phyloP scores from a whole-genome alignment of 306 rosid species.

The Echinosophora koreensis region DNA sequence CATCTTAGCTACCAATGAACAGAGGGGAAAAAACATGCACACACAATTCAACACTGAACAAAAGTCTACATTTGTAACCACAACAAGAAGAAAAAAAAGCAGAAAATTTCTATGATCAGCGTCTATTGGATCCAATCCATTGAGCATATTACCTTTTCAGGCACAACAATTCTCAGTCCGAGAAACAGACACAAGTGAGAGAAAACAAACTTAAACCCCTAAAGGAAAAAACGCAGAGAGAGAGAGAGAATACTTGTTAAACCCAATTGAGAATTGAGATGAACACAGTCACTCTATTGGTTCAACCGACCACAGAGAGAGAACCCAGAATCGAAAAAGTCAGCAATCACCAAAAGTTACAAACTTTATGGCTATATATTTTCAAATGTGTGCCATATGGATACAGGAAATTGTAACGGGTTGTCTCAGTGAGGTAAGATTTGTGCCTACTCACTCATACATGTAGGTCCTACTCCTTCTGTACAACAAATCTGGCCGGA shows the following conservation, averaged over 20 bases:
- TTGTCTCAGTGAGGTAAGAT: slow-evolving; percentile 37
- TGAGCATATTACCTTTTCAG: slow-evolving; percentile 44
- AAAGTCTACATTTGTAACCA: slow-evolving; percentile 22
- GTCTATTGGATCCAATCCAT: slow-evolving; percentile 31
- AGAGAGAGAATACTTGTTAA: too few relatives aligned
- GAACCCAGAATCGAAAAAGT: slow-evolving; percentile 41
- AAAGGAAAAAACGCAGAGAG: background rate
- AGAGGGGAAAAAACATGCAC: too few relatives aligned
- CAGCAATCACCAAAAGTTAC: slow-evolving; percentile 41
- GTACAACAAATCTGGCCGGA: background rate
- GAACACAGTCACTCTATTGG: slow-evolving; percentile 28
- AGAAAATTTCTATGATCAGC: background rate
- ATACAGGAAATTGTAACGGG: background rate
- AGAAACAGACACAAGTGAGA: slow-evolving; percentile 23
- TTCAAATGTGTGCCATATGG: background rate
- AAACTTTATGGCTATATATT: slow-evolving; percentile 40
- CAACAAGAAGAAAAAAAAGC: background rate
- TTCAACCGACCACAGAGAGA: slow-evolving; percentile 32
- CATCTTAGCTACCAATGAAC: slow-evolving; percentile 2
- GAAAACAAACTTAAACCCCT: slow-evolving; percentile 7
- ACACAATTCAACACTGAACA: slow-evolving; percentile 29
- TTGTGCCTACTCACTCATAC: slow-evolving; percentile 12
- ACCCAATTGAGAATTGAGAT: slow-evolving; percentile 16
- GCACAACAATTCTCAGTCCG: slow-evolving; percentile 26
- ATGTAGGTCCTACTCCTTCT: slow-evolving; percentile 23